phyloP scores from a whole-genome alignment of 495 filamentous ascomycete genomes.

The Elaphomyces granulatus region DNA sequence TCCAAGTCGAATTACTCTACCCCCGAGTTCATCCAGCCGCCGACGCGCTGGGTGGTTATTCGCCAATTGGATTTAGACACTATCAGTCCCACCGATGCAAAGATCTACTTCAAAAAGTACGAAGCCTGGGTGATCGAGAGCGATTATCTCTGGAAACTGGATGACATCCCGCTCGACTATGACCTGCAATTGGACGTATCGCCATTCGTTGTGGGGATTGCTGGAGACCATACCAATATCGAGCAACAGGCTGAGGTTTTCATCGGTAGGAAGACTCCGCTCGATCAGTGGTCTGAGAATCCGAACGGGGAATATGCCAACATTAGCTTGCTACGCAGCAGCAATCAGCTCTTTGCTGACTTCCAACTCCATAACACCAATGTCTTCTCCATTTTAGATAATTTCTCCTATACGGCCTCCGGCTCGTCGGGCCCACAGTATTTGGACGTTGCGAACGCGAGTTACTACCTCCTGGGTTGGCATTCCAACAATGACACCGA shows the following conservation, averaged over 20 bases:
- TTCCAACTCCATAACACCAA: conserved; percentile 34
- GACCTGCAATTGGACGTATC: conserved; percentile 37
- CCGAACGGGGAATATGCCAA: conserved; percentile 5
- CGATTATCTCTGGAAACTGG: conserved; percentile 22
- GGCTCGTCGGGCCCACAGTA: conserved; percentile 3
- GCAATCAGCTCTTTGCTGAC: conserved; percentile 38
- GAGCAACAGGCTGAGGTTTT: conserved; percentile 36
- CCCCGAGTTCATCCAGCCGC: conserved; percentile 19
- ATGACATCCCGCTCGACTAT: conserved; percentile 12
- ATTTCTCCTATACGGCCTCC: conserved; percentile 20
- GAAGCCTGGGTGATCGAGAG: conserved; percentile 37
- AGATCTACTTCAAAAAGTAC: conserved; percentile 13
- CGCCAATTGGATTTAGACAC: conserved; percentile 16
- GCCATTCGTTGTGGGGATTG: conserved; percentile 23
- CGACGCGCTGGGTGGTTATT: conserved; percentile 31
- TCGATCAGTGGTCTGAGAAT: not conserved
- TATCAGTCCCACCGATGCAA: conserved; percentile 4
- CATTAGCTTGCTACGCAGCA: conserved; percentile 21
- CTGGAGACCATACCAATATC: conserved; percentile 9
- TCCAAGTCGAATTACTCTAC: conserved; percentile 1
- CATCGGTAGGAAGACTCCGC: conserved; percentile 25
- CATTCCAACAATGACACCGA: conserved; percentile 16
- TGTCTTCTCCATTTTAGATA: conserved; percentile 37
- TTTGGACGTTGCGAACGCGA: conserved; percentile 17
- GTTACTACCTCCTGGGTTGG: conserved; percentile 41